A percentile compares a stretch with the other conserved stretches of the same genome.
Evolutionary conservation across 2,329 filamentous ascomycete genomes (phyloP).

Genomic region (Aspergillus candidus): DNA sequence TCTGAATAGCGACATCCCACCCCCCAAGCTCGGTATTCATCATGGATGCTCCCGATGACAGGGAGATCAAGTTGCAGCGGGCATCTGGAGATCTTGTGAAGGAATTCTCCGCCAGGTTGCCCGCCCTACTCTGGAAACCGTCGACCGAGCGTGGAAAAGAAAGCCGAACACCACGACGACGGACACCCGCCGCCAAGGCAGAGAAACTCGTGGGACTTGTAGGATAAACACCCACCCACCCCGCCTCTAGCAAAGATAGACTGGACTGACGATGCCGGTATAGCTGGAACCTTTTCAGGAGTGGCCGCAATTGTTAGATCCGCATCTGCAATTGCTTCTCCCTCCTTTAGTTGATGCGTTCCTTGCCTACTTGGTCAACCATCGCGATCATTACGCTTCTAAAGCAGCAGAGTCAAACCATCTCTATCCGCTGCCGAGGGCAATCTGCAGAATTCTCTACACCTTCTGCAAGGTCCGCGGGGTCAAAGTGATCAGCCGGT

Average conservation of each 20-base stretch:
- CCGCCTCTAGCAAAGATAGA: conserved; percentile 2
- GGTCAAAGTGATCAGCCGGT: conserved; percentile 84
- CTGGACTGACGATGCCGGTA: conserved; percentile 5
- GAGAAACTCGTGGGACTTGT: conserved; percentile 37
- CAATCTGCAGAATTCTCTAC: conserved; percentile 75
- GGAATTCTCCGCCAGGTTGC: conserved; percentile 39
- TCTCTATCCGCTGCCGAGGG: conserved; percentile 53
- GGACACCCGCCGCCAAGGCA: conserved; percentile 33
- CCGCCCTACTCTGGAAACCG: conserved; percentile 38
- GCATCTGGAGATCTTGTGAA: conserved; percentile 40
- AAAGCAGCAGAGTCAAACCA: conserved; percentile 28
- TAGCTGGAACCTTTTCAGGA: conserved; percentile 87
- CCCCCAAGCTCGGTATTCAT: conserved; percentile 2
- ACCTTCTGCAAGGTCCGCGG: conserved; percentile 91
- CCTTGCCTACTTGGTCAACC: conserved; percentile 54
- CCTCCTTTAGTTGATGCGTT: conserved; percentile 70
- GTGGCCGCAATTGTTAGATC: conserved; percentile 86
- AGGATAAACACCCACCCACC: conserved; percentile 18
- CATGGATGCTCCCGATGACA: conserved; percentile 43
- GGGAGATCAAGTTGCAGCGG: conserved; percentile 43
- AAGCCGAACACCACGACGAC: conserved; percentile 31
- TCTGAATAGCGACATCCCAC: conserved; percentile 1
- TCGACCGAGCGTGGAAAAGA: conserved; percentile 16
- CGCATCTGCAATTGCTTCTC: conserved; percentile 69
- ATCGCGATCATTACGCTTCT: conserved; percentile 37